Evolutionary conservation across 495 filamentous ascomycete species (phyloP), one percentile per base, ranked within the genome.

Genomic region (Ascodesmis nigricans): DNA sequence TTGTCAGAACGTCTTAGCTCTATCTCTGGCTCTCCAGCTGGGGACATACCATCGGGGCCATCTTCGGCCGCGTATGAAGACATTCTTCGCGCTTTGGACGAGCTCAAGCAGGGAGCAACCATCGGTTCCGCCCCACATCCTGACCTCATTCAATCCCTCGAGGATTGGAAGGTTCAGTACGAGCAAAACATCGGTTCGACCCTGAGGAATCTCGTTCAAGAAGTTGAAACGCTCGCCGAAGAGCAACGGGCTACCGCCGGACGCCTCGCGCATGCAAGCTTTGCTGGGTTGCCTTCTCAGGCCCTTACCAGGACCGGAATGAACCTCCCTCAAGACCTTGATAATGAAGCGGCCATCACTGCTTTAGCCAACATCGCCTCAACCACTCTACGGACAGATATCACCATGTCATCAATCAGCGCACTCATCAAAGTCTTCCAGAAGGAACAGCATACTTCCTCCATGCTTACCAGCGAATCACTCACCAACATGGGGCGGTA

Each of bases 341-440:
- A 50, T 29, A 50, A 50, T 23, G 47, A 50, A 31, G 47, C 47
- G 1, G 47, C 47, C n/a, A 50, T 50, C 21, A 50, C 48, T 26
- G 48, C 48, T 15, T 43, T 52, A 16, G 47, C 47, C 10, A 50
- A 50, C 33, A 52, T 52, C 27, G 47, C 48, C 11, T 50, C 48
- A 6, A 52, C 48, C 10, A 51, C 47, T 9, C 44, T 48, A 25
- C 48, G 48, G 14, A 52, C 48, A 17, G 47, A 47, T 35, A 47
- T 47, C 32, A 50, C 48, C 6, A 39, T 52, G 20, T 50, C 48
- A 8, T 47, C 48, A 10, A 46, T 52, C 26, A 44, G 51, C 24
- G 43, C 43, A 21, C 41, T 51, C 19, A 47, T 52, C 17, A 50
- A 52, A 17, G 48, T 45, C 15, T 52, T 52, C 18, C 43, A 43